phyloP scores from a whole-genome alignment of 2,329 filamentous ascomycete genomes.

The Botrytis fragariae region DNA sequence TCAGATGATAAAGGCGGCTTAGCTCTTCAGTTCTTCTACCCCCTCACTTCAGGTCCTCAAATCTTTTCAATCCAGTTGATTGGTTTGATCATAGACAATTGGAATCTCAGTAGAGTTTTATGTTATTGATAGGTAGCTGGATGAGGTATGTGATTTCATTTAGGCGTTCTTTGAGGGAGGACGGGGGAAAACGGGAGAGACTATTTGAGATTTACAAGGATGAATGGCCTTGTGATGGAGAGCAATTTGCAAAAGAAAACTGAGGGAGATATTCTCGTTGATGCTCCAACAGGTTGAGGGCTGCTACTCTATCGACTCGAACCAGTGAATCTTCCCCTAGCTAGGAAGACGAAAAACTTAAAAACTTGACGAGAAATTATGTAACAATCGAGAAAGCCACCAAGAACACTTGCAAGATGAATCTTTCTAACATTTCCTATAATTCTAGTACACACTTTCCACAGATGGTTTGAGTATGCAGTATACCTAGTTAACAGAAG shows the following conservation, averaged over 20 bases:
- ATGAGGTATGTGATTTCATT: background rate
- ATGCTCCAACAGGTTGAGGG: background rate
- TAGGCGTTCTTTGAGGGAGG: background rate
- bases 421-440: background rate
- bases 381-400: rapidly evolving
- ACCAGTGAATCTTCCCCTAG: background rate
- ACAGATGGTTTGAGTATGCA: too few relatives aligned
- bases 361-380: background rate
- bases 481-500: background rate
- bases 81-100: background rate
- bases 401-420: background rate
- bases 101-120: rapidly evolving
- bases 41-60: background rate
- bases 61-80: background rate
- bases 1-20: background rate
- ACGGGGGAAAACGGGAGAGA: background rate
- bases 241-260: background rate
- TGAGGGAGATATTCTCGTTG: background rate
- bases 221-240: background rate
- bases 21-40: background rate
- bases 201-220: background rate
- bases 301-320: background rate
- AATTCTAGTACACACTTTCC: background rate
- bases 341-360: background rate
- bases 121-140: background rate